A percentile compares a stretch with the other conserved stretches of the same genome.
Evolutionary conservation across 257 asterid genomes (phyloP).

Genomic region (Nicotiana knightiana): DNA sequence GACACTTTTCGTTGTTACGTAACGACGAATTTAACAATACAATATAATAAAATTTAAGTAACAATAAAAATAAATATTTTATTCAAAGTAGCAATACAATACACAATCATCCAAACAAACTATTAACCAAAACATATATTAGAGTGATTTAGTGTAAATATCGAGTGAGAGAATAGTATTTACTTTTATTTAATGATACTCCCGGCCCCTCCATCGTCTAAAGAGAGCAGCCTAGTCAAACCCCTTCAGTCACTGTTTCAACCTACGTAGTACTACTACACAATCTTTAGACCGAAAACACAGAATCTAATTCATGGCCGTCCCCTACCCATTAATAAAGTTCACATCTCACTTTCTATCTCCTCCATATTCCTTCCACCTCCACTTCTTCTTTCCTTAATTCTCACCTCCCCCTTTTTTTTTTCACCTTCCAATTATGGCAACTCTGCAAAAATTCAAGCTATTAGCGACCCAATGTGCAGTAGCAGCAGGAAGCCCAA

Average conservation of each 20-base stretch:
- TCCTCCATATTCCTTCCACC: background rate
- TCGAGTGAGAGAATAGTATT: too few relatives aligned
- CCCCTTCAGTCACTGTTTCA: background rate
- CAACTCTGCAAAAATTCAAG: constrained; percentile 85
- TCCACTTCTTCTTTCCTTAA: background rate
- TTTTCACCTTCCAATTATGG: constrained; percentile 22
- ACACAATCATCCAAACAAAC: too few relatives aligned
- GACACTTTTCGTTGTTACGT: too few relatives aligned
- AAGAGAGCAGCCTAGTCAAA: too few relatives aligned
- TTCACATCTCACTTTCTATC: background rate
- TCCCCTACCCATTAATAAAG: background rate
- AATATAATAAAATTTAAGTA: too few relatives aligned
- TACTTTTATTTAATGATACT: background rate
- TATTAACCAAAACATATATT: too few relatives aligned
- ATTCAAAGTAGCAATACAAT: too few relatives aligned
- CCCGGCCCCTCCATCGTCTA: background rate
- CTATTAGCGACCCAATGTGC: constrained; percentile 71
- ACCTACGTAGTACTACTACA: background rate
- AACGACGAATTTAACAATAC: too few relatives aligned
- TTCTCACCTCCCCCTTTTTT: background rate
- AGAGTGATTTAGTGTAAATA: too few relatives aligned
- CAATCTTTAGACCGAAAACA: background rate
- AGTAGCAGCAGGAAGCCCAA: constrained; percentile 69
- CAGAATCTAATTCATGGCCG: background rate
- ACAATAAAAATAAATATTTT: too few relatives aligned